A percentile compares a stretch with the other conserved stretches of the same genome.
Conservation (phyloP, 305 asterid species). For the Ajuga reptans region DNA sequence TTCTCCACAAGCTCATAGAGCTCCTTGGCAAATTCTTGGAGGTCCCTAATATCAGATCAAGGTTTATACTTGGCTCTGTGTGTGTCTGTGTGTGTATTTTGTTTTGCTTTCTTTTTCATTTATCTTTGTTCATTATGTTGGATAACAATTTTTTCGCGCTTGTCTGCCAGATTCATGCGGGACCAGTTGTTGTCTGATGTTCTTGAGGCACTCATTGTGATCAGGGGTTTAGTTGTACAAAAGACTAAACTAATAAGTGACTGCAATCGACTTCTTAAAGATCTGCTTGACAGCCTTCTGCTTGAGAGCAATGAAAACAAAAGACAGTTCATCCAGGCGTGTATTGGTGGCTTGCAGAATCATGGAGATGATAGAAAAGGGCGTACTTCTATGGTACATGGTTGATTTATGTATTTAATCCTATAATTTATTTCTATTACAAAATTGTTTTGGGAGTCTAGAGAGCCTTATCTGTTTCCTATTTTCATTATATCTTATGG, state of each 20-base stretch:
- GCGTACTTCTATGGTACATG: constrained; percentile 78
- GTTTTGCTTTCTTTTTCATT: background rate
- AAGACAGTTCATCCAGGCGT: constrained; percentile 91
- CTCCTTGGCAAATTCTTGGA: constrained; percentile 96
- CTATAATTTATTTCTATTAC: background rate
- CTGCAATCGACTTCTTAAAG: constrained; percentile 82
- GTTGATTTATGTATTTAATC: constrained; percentile 13
- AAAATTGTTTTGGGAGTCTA: background rate
- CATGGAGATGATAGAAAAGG: constrained; percentile 83
- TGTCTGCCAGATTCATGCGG: constrained; percentile 75
- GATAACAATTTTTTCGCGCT: constrained; percentile 11
- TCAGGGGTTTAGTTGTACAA: constrained; percentile 90
- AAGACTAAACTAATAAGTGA: constrained; percentile 93
- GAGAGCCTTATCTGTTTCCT: background rate
- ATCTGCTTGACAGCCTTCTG: constrained; percentile 88
- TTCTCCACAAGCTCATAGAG: constrained; percentile 97
- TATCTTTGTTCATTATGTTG: background rate
- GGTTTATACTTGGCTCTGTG: constrained; percentile 35
- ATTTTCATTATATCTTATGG: background rate
- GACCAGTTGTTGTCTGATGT: constrained; percentile 81
- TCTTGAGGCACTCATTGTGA: constrained; percentile 97
- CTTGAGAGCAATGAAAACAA: constrained; percentile 92
- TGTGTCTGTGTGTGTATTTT: background rate
- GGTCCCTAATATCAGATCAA: constrained; percentile 87
- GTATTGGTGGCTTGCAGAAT: constrained; percentile 86